A percentile compares a stretch with the other conserved stretches of the same genome.
Evolutionary conservation across 345 rosid genomes (phyloP).

Genomic region (Hibiscus syriacus): DNA sequence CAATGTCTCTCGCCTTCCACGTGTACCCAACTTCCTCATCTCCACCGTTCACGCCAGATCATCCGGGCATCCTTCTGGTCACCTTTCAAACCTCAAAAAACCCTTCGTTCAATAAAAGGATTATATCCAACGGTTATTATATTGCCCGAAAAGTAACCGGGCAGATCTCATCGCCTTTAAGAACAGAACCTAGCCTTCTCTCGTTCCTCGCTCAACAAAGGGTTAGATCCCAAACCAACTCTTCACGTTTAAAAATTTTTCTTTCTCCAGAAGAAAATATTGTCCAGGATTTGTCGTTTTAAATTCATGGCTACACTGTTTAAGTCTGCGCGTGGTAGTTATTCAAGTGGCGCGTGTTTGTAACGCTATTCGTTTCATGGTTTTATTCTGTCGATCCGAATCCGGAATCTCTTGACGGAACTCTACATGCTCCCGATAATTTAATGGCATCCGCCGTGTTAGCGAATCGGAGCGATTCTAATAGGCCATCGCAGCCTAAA

Average conservation of each 20-base stretch:
- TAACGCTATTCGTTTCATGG: conserved; percentile 24
- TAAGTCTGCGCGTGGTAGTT: conserved; percentile 12
- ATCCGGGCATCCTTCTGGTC: conserved; percentile 27
- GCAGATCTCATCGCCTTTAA: conserved; percentile 59
- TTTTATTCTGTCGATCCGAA: not conserved
- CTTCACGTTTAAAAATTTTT: not conserved
- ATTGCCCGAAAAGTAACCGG: conserved; percentile 33
- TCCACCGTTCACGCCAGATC: conserved; percentile 38
- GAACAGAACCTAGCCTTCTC: conserved; percentile 23
- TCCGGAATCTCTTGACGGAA: conserved; percentile 12
- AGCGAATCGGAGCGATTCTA: conserved; percentile 40
- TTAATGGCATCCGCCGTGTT: conserved; percentile 47
- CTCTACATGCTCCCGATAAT: conserved; percentile 14
- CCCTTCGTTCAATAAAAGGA: conserved; percentile 12
- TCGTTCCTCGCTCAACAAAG: conserved; percentile 28
- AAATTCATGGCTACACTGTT: not conserved
- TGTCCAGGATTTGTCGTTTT: too few species aligned
- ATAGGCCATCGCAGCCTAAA: conserved; percentile 37
- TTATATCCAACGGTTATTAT: conserved; percentile 10
- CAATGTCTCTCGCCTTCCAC: conserved; percentile 11
- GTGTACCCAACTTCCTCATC: conserved; percentile 13
- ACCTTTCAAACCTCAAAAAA: not conserved
- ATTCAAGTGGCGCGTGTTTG: conserved; percentile 29
- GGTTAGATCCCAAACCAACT: conserved; percentile 13
- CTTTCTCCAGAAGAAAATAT: too few species aligned